phyloP scores from a whole-genome alignment of 139 green algal genomes.

The Tetratostichococcus sp. region DNA sequence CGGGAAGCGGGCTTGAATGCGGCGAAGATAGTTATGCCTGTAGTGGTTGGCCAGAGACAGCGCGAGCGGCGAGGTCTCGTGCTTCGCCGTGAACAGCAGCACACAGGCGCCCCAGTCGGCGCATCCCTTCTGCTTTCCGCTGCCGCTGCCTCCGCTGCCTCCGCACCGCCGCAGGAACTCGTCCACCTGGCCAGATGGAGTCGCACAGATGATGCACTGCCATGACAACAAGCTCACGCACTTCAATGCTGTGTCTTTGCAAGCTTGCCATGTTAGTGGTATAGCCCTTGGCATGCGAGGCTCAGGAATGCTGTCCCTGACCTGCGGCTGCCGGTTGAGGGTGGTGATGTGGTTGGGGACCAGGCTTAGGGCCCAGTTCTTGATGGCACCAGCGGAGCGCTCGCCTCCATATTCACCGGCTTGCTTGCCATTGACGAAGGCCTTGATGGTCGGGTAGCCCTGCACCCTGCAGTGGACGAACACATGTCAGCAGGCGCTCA shows the following conservation, averaged over 20 bases:
- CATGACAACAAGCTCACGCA: too few species aligned
- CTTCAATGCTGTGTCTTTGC: too few species aligned
- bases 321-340: not conserved
- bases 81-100: slow-evolving; percentile 71
- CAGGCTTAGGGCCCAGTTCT: slow-evolving; percentile 59
- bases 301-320: too few species aligned
- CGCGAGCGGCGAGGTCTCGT: slow-evolving; percentile 31
- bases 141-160: slow-evolving; percentile 3
- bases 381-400: slow-evolving; percentile 46
- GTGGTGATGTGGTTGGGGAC: slow-evolving; percentile 46
- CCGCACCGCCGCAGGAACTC: slow-evolving; percentile 26
- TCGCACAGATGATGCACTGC: too few species aligned
- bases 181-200: not conserved
- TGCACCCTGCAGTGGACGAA: slow-evolving; percentile 24
- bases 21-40: too few species aligned
- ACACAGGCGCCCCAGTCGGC: slow-evolving; percentile 58
- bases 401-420: slow-evolving; percentile 64
- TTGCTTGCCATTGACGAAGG: slow-evolving; percentile 35
- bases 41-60: slow-evolving; percentile 13
- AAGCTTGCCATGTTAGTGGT: too few species aligned
- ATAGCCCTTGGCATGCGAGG: not conserved
- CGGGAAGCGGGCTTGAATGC: slow-evolving; percentile 9
- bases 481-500: not conserved
- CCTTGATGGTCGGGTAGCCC: slow-evolving; percentile 82
- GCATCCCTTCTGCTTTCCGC: not conserved